Base-by-base conservation (phyloP, 345 rosid genomes). In the Trapa incisa region DNA sequence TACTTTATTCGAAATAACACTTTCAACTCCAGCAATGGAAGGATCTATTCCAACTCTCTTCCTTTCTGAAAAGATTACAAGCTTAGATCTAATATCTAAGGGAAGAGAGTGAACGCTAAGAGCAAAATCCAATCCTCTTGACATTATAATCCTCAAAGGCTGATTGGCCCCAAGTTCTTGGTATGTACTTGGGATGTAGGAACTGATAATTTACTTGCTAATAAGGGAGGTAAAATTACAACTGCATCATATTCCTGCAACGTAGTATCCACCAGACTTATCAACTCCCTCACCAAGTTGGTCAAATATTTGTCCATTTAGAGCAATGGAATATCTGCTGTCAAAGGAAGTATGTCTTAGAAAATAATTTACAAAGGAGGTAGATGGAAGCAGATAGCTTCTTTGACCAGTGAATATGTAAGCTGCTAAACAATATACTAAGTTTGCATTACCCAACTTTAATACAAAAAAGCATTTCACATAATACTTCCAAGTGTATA, bases 191-290 rank as follows among this genome's bases (percentile, higher is more conserved):
- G 83, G 10, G 96, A 87, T 2, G 66, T 43, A 45, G 84, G 82
- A 70, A 74, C 52, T 0, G 84, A 65, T 54, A 70, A 76, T 33
- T 74, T 65, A 70, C 75, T 76, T 60, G 65, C 17, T 17, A 83
- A 76, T 33, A 87, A 79, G 36, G 87, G 66, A 0, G 72, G 47
- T 56, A 91, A 86, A 68, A 83, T 66, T 65, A 93, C 72, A 14
- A 90, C 38, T 16, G 80, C 95, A 68, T 93, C 86, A n/a, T 86
- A 84, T 76, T 94, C 88, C 67, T 84, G 92, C 63, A 86, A 78
- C 72, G 83, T 88, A 86, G 82, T 88, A 83, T 61, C 98, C 94
- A 72, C 91, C 89, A 61, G 37, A n/a, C 67, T 77, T 75, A 0
- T 66, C 37, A 41, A 68, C 88, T 62, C 87, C 85, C 71, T 82